phyloP scores from a whole-genome alignment of 106 monocot species.

The Phalaenopsis equestris region DNA sequence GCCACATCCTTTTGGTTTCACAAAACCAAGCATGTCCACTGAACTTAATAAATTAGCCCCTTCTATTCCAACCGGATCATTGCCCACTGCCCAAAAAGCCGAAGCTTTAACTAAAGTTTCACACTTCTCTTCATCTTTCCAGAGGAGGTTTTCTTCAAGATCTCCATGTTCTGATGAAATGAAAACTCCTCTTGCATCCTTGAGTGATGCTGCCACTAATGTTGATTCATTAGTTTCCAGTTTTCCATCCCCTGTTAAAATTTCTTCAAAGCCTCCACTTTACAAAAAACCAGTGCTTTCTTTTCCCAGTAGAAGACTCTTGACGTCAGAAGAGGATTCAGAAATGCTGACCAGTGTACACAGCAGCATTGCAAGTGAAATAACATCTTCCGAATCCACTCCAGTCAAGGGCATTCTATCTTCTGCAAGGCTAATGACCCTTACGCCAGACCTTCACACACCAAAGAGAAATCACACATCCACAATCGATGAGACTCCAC shows the following conservation, averaged over 20 bases:
- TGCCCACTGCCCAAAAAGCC: background rate
- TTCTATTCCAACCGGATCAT: background rate
- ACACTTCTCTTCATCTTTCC: conserved; percentile 46
- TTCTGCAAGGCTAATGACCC: conserved; percentile 38
- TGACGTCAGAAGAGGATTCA: background rate
- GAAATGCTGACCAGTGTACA: background rate
- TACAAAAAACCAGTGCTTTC: conserved; percentile 15
- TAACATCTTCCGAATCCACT: conserved; percentile 24
- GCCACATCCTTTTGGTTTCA: conserved; percentile 44
- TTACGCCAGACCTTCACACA: conserved; percentile 58
- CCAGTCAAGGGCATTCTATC: conserved; percentile 40
- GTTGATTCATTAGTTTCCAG: conserved; percentile 8
- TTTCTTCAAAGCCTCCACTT: conserved; percentile 6
- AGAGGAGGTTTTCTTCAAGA: conserved; percentile 35
- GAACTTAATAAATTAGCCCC: background rate
- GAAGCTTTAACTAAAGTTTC: conserved; percentile 28
- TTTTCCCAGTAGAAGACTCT: conserved; percentile 8
- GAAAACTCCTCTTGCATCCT: conserved; percentile 22
- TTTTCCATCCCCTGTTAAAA: conserved; percentile 15
- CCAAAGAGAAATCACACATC: conserved; percentile 31
- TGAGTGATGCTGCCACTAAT: background rate
- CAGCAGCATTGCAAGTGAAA: conserved; percentile 7
- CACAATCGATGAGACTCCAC: conserved; percentile 15
- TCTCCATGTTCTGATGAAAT: conserved; percentile 7
- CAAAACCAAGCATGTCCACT: conserved; percentile 6